Base-by-base conservation (phyloP, 2,329 filamentous ascomycete species). In the Diplocarpon rosae region DNA sequence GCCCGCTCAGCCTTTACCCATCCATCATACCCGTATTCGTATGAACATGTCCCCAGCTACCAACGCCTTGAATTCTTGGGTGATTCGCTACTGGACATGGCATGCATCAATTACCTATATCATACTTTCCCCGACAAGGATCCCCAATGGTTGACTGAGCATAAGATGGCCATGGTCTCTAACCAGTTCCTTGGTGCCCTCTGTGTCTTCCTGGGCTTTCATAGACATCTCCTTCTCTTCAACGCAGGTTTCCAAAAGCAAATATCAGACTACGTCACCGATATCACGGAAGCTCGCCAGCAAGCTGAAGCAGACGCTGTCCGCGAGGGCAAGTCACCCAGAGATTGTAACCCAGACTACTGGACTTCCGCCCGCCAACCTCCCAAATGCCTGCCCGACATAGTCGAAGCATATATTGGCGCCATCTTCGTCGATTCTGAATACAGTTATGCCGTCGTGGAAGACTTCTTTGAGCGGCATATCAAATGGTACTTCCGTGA, bases 141-240 rank as follows among this genome's bases (percentile, higher is more conserved):
- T 57, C 90, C 92, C 0, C 89, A 96, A 61, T 96, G 90, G 90
- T 71, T 98, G 47, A 96, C 92, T 0, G 92, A 96, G 64, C 90
- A 96, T 71, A 96, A 96, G 66, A 95, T 93, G 80, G 87, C 89
- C n/a, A 95, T 98, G 85, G 89, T 92, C 0, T 92, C 86, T 42
- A 98, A 98, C 66, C 88, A 89, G 49, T 98, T 96, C 59, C 72
- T 95, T 1, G 87, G 85, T 1, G 85, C 80, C 14, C 69, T 96
- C 2, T 83, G 83, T 47, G 85, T 93, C 2, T 73, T 77, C 38
- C 73, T 96, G 0, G 81, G 76, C 0, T 82, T 96, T 44, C 80
- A 95, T 59, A 75, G 70, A 39, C 80, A 90, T 59, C 66, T 96
- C 13, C 73, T 78, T 0, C 65, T 71, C 5, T 70, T 83, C 8